These are phyloP conservation scores for Neckera pumila DNA, from an alignment of 225 moss, liverwort and hornwort genomes.

Conservation along the genomic window DNA sequence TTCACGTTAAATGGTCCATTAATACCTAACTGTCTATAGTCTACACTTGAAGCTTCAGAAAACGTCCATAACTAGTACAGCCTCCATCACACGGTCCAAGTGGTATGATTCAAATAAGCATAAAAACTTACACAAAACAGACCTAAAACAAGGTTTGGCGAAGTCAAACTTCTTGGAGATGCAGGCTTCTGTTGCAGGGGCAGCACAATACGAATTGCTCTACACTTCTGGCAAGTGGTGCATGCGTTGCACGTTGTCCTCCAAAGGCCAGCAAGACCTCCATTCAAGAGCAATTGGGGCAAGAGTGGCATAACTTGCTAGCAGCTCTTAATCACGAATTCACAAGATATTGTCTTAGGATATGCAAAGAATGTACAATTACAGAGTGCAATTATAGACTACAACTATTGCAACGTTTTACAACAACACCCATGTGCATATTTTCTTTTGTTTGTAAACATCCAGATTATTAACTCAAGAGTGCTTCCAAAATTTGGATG, in stretches of 20 bases:
- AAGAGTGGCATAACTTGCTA: background rate
- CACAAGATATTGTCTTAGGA: too few relatives aligned
- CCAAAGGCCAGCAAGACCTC: background rate
- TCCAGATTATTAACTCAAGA: background rate
- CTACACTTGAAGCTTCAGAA: too few relatives aligned
- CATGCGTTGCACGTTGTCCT: background rate
- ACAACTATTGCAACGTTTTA: too few relatives aligned
- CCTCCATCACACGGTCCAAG: too few relatives aligned
- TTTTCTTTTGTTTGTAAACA: background rate
- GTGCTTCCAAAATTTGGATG: background rate
- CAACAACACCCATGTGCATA: too few relatives aligned
- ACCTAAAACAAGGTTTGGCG: background rate
- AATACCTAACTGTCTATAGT: background rate
- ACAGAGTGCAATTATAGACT: too few relatives aligned
- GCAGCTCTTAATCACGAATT: background rate
- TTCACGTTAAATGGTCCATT: background rate
- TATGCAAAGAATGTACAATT: too few relatives aligned
- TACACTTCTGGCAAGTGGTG: background rate
- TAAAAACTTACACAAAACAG: background rate
- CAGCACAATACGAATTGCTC: background rate
- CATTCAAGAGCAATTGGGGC: background rate
- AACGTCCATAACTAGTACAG: background rate
- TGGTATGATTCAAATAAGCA: too few relatives aligned
- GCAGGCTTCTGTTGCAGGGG: background rate
- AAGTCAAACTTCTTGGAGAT: background rate